Evolutionary conservation across 306 rosid genomes (phyloP), one percentile per base, ranked within the genome.

Genomic region (Cucumis cinereus): DNA sequence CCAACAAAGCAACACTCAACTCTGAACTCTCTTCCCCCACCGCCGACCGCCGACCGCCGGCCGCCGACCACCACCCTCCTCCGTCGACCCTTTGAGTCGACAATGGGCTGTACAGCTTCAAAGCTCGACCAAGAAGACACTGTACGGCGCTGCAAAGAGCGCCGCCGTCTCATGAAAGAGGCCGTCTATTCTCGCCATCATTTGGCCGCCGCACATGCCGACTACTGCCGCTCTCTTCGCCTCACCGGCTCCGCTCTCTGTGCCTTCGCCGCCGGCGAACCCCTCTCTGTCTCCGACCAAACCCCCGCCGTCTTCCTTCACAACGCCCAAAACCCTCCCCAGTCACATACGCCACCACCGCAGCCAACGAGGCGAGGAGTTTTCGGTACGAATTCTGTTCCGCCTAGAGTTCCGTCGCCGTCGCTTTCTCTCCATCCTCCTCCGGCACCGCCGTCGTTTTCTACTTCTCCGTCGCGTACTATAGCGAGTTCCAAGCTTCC

Each of bases 201-300:
- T 81, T 84, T 95, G 3, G 99, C 98, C n/a, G 95, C 98, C 0
- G 97, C 99, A 0, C 99, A 95, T 78, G 89, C 98, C 41, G 97
- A 95, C 84, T 95, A 95, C 83, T 87, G 94, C 77, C 94, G 97
- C 43, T 92, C 91, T 47, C 99, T 95, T 86, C 96, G 93, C 30
- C 83, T 74, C 28, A 95, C 98, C 13, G 99, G 99, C 79, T 77
- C 93, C 19, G 93, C 96, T 5, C 93, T 95, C 56, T 79, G 76
- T 47, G 77, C 90, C 45, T 95, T 95, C 78, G 88, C 98, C 55
- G 20, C 84, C 53, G 95, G 87, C 4, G 98, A 95, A 11, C 93
- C 89, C 41, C 87, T 95, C 61, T 81, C 93, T 19, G 87, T 95
- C 74, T 88, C 99, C 73, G 88, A 83, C 56, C 83, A 87, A 55